Conservation (phyloP, 176 grass and related monocot species). For the Olyra latifolia region DNA sequence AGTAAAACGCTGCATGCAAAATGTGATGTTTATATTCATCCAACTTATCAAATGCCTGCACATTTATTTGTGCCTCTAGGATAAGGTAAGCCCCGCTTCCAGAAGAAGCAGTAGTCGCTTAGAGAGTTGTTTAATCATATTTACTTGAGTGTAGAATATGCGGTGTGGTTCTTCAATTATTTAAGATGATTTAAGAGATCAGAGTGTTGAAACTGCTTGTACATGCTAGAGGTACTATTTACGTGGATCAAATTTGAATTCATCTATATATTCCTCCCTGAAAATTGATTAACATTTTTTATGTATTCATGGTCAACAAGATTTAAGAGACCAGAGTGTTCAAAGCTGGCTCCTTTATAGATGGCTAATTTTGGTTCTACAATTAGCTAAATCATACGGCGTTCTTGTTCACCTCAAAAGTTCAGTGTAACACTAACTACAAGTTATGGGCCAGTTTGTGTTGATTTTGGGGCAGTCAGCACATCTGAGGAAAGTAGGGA, state of each 20-base stretch:
- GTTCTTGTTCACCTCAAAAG: not conserved
- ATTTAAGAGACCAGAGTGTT: too few relatives aligned
- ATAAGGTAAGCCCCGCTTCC: too few relatives aligned
- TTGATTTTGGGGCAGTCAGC: not conserved
- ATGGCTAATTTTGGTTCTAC: not conserved
- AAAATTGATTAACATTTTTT: not conserved
- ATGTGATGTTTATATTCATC: too few relatives aligned
- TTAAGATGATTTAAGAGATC: not conserved
- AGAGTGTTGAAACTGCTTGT: not conserved
- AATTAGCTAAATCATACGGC: not conserved
- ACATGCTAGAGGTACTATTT: not conserved
- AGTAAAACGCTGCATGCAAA: too few relatives aligned
- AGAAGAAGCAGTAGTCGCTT: not conserved
- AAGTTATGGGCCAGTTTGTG: not conserved
- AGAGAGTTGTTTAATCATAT: not conserved
- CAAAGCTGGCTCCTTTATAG: not conserved
- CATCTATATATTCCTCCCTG: not conserved
- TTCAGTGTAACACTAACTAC: not conserved
- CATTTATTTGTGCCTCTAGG: too few relatives aligned
- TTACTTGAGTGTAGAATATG: not conserved
- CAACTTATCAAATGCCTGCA: too few relatives aligned
- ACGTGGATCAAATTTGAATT: not conserved
- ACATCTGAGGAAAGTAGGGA: not conserved
- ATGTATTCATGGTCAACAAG: too few relatives aligned
- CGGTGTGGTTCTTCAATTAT: not conserved